Evolutionary conservation across 2,329 filamentous ascomycete genomes (phyloP).

Genomic region (Metarhizium humberi): DNA sequence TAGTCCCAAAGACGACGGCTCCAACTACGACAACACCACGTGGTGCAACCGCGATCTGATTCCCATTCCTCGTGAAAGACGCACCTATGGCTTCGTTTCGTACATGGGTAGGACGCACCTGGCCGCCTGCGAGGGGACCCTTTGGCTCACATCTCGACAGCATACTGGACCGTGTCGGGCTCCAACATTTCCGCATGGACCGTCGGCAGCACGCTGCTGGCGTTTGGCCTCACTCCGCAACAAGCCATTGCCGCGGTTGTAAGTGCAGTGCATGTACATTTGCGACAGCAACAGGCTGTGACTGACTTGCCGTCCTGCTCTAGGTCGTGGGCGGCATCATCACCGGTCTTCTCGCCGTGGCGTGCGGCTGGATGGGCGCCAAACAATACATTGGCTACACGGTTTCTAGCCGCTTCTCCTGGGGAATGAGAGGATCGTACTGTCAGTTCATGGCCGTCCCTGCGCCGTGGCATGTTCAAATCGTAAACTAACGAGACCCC

Average conservation of each 20-base stretch:
- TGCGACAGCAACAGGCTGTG: too few relatives aligned
- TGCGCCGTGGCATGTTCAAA: neutral
- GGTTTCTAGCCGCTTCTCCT: conserved; percentile 29
- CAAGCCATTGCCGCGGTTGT: conserved; percentile 17
- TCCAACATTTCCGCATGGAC: conserved; percentile 17
- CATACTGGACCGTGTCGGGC: conserved; percentile 15
- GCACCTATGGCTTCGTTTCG: conserved; percentile 16
- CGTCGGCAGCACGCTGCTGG: conserved; percentile 14
- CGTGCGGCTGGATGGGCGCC: conserved; percentile 13
- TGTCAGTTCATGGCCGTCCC: conserved; percentile 8
- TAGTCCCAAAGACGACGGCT: conserved; percentile 16
- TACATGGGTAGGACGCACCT: conserved; percentile 13
- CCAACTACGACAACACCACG: conserved; percentile 19
- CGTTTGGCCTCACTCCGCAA: conserved; percentile 17
- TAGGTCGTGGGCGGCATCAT: too few relatives aligned
- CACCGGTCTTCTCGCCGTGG: too few relatives aligned
- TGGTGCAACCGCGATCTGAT: conserved; percentile 24
- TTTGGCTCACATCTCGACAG: neutral
- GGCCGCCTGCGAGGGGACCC: too few relatives aligned
- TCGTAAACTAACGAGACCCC: neutral
- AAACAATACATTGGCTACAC: conserved; percentile 18
- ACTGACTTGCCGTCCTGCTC: too few relatives aligned
- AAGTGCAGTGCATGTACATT: neutral
- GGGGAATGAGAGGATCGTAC: conserved; percentile 38
- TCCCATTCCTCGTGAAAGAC: conserved; percentile 16